A percentile compares a stretch with the other conserved stretches of the same genome.
Conservation (phyloP, 192 early-diverging fungal species). For the Coemansia sp. region DNA sequence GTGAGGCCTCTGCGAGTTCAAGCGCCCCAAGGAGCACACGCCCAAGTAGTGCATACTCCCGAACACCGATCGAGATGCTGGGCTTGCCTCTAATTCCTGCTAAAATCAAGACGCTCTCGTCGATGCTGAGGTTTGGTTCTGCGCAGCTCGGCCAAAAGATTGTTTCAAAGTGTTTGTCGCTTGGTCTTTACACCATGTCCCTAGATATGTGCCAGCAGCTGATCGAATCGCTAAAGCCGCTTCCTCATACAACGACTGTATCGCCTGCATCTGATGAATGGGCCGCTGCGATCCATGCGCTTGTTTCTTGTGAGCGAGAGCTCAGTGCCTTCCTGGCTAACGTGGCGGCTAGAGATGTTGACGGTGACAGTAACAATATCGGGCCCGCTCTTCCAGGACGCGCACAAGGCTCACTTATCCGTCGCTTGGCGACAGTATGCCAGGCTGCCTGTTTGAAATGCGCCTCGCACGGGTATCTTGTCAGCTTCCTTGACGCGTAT, state of each 20-base stretch:
- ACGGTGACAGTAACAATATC: neutral
- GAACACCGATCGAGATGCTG: constrained; percentile 2
- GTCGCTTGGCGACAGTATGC: constrained; percentile 16
- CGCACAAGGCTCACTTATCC: constrained; percentile 25
- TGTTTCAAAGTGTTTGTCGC: constrained; percentile 15
- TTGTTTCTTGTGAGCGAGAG: constrained; percentile 29
- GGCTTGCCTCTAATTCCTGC: constrained; percentile 29
- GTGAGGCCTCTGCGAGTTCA: neutral
- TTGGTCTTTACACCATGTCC: constrained; percentile 19
- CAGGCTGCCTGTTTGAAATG: constrained; percentile 29
- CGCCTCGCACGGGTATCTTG: constrained; percentile 20
- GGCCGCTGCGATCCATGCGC: constrained; percentile 15
- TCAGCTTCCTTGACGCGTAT: constrained; percentile 27
- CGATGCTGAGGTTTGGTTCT: constrained; percentile 30
- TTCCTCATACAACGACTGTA: neutral
- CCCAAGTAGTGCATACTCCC: neutral
- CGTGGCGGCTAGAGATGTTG: constrained; percentile 8
- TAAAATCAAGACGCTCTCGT: constrained; percentile 23
- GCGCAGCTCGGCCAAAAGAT: constrained; percentile 22
- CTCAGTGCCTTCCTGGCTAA: constrained; percentile 13
- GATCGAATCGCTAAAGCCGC: constrained; percentile 14
- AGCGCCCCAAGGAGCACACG: neutral
- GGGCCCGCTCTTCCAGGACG: neutral
- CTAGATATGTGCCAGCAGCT: constrained; percentile 40
- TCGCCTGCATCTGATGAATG: constrained; percentile 10